A percentile compares a stretch with the other conserved stretches of the same genome.
phyloP scores from a whole-genome alignment of 345 rosid genomes.

The Eucalyptus erythrocorys region DNA sequence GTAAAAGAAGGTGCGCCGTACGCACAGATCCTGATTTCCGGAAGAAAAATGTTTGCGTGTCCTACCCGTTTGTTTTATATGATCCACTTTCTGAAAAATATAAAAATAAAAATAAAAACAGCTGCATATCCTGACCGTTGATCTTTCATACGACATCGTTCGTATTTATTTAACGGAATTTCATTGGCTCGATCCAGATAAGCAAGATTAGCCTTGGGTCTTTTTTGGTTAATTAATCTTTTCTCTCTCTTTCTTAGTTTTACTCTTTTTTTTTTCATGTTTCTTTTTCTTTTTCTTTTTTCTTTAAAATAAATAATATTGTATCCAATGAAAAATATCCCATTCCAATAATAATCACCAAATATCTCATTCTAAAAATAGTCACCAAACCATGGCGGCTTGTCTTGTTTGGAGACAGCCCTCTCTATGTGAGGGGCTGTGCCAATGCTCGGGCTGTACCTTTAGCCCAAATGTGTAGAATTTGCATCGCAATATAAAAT shows the following conservation, averaged over 20 bases:
- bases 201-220: not conserved
- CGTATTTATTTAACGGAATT: not conserved
- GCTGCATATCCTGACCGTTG: not conserved
- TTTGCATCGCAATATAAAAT: not conserved
- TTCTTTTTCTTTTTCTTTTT: accelerated
- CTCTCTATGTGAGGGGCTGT: not conserved
- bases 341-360: accelerated
- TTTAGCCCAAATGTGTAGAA: not conserved
- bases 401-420: not conserved
- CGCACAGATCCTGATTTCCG: not conserved
- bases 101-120: not conserved
- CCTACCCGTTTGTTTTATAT: not conserved
- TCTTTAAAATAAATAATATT: accelerated
- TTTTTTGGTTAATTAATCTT: not conserved
- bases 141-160: not conserved
- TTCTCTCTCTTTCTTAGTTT: not conserved
- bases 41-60: not conserved
- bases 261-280: not conserved
- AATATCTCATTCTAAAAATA: no score
- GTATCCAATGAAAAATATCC: accelerated
- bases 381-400: no score
- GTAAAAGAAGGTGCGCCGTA: not conserved
- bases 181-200: no score
- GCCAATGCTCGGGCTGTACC: not conserved
- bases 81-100: not conserved